Evolutionary conservation across 805 yeast species (phyloP), one percentile per base, ranked within the genome.

Genomic region (Komagataella kurtzmanii): DNA sequence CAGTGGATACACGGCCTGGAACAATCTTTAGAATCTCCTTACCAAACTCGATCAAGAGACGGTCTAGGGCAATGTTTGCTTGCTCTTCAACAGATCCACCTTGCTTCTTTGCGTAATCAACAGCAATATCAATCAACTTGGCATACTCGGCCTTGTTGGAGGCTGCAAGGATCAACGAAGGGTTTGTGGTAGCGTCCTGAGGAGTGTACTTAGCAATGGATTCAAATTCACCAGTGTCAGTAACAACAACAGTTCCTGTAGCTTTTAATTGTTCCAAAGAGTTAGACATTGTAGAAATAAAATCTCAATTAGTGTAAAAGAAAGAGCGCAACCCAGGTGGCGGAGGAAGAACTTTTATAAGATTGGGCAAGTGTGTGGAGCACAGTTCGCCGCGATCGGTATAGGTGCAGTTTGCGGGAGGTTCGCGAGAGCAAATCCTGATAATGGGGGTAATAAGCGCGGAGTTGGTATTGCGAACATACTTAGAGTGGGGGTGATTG

Each of bases 181-280:
- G 99, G 78, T 93, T 93, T 68, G 99, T 93, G 62, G 99, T 93
- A 59, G 99, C 96, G 72, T 93, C 99, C 77, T 93, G 98, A 60
- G 99, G 99, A 62, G 93, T 88, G 77, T 85, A 93, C 73, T 90
- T 88, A 67, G 97, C 97, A 68, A 93, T 93, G 58, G 93, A 84
- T 71, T 88, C 97, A 69, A 93, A 93, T 72, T 93, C 99, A 75
- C 99, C 99, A 56, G 98, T 89, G 77, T 93, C 99, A 59, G 99
- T 88, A 66, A 93, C 99, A 65, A 93, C 96, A 60, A 80, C 85
- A 60, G 99, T 93, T 62, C 98, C 98, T 53, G 97, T 69, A 58
- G 95, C 89, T 72, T 91, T 93, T 67, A 93, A 83, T 73, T 85
- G 90, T 69, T 85, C 98, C 66, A 93, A 77, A 52, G 97, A 85